These are phyloP conservation scores for Thalassiosira exigua DNA, from an alignment of 352 stramenopile species.

Conservation along the genomic window DNA sequence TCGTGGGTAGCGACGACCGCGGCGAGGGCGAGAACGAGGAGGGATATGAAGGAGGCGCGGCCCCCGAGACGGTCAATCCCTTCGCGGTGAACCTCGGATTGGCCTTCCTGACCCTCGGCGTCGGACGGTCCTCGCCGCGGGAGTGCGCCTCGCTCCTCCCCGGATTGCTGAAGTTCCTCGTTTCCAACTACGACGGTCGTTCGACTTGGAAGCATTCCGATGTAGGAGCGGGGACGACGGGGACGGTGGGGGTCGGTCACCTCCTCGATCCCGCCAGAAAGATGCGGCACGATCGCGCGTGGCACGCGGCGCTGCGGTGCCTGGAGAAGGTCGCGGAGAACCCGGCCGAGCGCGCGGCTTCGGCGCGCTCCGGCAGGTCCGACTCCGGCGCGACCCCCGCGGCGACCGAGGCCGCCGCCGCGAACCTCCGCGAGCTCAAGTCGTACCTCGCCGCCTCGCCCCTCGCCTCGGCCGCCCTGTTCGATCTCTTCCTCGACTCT, in stretches of 20 bases:
- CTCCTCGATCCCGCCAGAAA: constrained; percentile 41
- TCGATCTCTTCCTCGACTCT: constrained; percentile 73
- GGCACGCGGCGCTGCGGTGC: constrained; percentile 57
- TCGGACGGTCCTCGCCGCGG: constrained; percentile 57
- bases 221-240: background rate
- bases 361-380: background rate
- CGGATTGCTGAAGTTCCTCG: constrained; percentile 48
- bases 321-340: constrained; percentile 45
- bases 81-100: constrained; percentile 80
- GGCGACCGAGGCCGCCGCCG: background rate
- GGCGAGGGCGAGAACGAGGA: background rate
- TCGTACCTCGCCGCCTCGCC: constrained; percentile 32
- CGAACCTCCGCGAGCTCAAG: constrained; percentile 28
- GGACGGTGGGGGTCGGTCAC: constrained; percentile 11
- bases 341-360: constrained; percentile 33
- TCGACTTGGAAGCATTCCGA: background rate
- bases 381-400: constrained; percentile 4
- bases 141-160: constrained; percentile 47
- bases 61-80: constrained; percentile 46
- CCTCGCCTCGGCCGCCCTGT: constrained; percentile 50
- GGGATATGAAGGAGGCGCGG: too few relatives aligned
- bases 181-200: constrained; percentile 12
- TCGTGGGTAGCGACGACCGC: constrained; percentile 6
- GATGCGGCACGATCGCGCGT: constrained; percentile 50
- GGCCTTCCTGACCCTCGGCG: constrained; percentile 76